Conservation (phyloP, 1,284 basidiomycete species). For the Mixia osmundae region DNA sequence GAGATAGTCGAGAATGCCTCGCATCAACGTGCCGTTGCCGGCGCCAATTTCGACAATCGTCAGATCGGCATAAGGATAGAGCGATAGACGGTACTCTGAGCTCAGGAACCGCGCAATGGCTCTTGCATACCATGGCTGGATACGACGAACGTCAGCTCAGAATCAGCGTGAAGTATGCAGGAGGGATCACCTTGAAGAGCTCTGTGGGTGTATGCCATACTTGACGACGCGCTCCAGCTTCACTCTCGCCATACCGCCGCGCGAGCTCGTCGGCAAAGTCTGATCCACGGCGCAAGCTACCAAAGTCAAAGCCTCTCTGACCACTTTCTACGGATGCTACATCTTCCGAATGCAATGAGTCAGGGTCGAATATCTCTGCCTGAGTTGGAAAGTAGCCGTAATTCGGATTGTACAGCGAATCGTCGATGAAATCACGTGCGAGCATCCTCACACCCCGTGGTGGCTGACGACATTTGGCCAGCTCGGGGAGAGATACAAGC, state of each 20-base stretch:
- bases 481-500: slow-evolving; percentile 46
- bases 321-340: slow-evolving; percentile 17
- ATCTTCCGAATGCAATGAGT: slow-evolving; percentile 20
- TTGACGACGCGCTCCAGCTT: slow-evolving; percentile 43
- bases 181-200: slow-evolving; percentile 62
- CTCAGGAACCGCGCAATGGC: slow-evolving; percentile 71
- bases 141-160: not conserved
- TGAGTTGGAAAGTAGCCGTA: slow-evolving; percentile 94
- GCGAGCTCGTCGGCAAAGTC: slow-evolving; percentile 66
- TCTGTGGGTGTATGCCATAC: slow-evolving; percentile 99
- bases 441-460: slow-evolving; percentile 79
- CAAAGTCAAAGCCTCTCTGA: slow-evolving; percentile 40
- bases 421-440: slow-evolving; percentile 86
- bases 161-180: slow-evolving; percentile 1
- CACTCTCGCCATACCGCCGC: slow-evolving; percentile 42
- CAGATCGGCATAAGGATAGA: slow-evolving; percentile 87
- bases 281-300: slow-evolving; percentile 36
- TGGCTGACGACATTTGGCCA: slow-evolving; percentile 36
- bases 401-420: slow-evolving; percentile 83
- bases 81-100: slow-evolving; percentile 73
- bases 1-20: slow-evolving; percentile 64
- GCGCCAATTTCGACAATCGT: slow-evolving; percentile 93
- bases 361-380: slow-evolving; percentile 57
- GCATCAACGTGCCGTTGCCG: slow-evolving; percentile 82
- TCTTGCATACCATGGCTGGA: slow-evolving; percentile 75